A percentile compares a stretch with the other conserved stretches of the same genome.
These are phyloP conservation scores for Lactarius sp. DNA, from an alignment of 768 basidiomycete genomes.

Conservation along the genomic window DNA sequence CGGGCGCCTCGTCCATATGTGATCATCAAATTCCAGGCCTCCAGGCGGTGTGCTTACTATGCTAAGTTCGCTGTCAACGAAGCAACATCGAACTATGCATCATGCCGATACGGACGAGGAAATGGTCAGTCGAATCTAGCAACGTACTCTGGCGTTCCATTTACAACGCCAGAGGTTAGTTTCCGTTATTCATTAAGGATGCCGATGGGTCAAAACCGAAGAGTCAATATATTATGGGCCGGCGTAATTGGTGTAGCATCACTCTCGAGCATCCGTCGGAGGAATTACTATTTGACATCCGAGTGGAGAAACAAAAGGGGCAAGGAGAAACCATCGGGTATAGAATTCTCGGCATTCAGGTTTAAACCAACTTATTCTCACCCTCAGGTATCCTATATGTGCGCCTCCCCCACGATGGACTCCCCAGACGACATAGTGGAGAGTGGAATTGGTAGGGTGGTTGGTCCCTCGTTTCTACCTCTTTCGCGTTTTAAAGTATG, in stretches of 20 bases:
- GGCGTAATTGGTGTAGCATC: constrained; percentile 82
- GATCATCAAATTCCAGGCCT: constrained; percentile 35
- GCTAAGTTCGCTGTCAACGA: constrained; percentile 75
- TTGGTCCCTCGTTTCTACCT: not conserved
- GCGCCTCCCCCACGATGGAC: constrained; percentile 33
- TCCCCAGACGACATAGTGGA: constrained; percentile 3
- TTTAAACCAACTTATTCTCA: not conserved
- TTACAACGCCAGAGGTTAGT: constrained; percentile 36
- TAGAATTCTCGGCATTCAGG: constrained; percentile 29
- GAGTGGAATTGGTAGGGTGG: not conserved
- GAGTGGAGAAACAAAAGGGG: constrained; percentile 83
- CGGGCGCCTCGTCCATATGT: not conserved
- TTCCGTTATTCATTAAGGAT: constrained; percentile 72
- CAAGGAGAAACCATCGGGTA: constrained; percentile 76
- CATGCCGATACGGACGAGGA: constrained; percentile 76
- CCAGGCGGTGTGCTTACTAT: constrained; percentile 69
- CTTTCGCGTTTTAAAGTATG: not conserved
- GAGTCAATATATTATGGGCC: constrained; percentile 79
- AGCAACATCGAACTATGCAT: constrained; percentile 85
- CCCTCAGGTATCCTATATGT: constrained; percentile 28
- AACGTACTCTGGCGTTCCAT: not conserved
- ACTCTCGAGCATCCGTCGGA: constrained; percentile 52
- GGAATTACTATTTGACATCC: constrained; percentile 74
- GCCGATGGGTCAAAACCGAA: constrained; percentile 73
- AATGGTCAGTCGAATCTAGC: constrained; percentile 48